Evolutionary conservation across 768 basidiomycete species (phyloP).

Genomic region (Psilocybe azurescens): DNA sequence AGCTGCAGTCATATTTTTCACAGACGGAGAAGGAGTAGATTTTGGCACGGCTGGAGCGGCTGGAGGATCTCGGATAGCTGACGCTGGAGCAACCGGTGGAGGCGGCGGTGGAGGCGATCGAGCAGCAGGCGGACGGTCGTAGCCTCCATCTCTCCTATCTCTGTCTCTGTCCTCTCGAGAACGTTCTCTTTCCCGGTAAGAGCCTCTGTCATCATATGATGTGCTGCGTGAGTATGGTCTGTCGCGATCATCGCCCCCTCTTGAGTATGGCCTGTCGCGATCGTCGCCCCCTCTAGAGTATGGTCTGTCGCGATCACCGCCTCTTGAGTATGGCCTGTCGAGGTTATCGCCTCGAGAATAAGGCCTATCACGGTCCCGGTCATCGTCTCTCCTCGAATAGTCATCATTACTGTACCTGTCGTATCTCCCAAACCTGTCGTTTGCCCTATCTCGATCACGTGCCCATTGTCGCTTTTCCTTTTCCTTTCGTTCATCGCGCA

Average conservation of each 20-base stretch:
- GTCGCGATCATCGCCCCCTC: constrained; percentile 24
- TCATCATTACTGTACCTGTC: constrained; percentile 49
- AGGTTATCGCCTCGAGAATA: constrained; percentile 27
- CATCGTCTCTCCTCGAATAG: constrained; percentile 48
- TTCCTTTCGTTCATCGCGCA: constrained; percentile 75
- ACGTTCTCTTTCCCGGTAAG: constrained; percentile 14
- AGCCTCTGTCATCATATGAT: constrained; percentile 36
- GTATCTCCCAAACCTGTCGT: constrained; percentile 78
- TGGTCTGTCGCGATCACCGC: constrained; percentile 25
- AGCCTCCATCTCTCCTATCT: constrained; percentile 33
- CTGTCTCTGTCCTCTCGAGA: constrained; percentile 30
- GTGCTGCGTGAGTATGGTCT: constrained; percentile 32
- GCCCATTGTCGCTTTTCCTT: constrained; percentile 81
- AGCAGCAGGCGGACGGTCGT: constrained; percentile 52
- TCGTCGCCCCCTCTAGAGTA: constrained; percentile 37
- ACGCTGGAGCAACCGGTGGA: constrained; percentile 53
- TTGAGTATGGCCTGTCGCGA: constrained; percentile 29
- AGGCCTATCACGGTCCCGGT: constrained; percentile 51
- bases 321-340: constrained; percentile 27
- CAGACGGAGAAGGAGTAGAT: constrained; percentile 63
- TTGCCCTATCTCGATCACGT: constrained; percentile 81
- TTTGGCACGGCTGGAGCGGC: constrained; percentile 52
- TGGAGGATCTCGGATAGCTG: constrained; percentile 45
- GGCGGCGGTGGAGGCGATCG: constrained; percentile 61
- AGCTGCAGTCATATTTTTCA: constrained; percentile 83